Base-by-base conservation (phyloP, 2,329 filamentous ascomycete species). In the Talaromyces sp. region DNA sequence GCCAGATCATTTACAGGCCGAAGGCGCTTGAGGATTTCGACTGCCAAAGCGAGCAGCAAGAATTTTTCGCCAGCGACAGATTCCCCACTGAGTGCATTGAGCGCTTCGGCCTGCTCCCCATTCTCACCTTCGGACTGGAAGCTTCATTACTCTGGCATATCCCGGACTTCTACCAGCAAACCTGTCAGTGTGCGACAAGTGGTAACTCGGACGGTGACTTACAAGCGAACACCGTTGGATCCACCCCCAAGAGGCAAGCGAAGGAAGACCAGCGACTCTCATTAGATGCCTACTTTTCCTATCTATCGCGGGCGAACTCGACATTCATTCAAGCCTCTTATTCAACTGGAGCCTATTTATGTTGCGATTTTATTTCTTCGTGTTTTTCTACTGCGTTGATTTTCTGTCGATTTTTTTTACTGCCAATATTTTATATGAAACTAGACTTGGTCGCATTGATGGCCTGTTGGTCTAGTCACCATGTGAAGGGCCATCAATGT, bases 221-320 rank as follows among this genome's bases (percentile, higher is more conserved):
- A 96, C 77, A 96, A 91, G 69, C 78, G 81, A 58, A 73, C 89
- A 72, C 83, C 72, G 64, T 91, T 98, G 79, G 90, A 92, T 66
- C 91, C 93, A 27, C 92, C 93, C 42, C 93, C 92, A 8, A 93
- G 93, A 75, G 93, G 93, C 66, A 98, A 97, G 84, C 87, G 92
- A 79, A 88, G 93, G 79, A 96, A 91, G 81, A 77, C 86, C 9
- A 60, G 61, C 17, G 63, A 67, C 52, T 62, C 59, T 36, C 30
- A 49, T 58, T 55, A n/a, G 10, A 11, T 15, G 7, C 33, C 42
- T 55, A 57, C 22, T 25, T 28, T 19, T 13, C 22, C 8, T 19
- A 27, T 52, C 22, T 15, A n/a, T 8, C 17, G 17, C 17, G 17
- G 17, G 17, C 39, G 39, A 44, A 19, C 39, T 6, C 17, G 36